A percentile compares a stretch with the other conserved stretches of the same genome.
Evolutionary conservation across 2,329 filamentous ascomycete species (phyloP).

Genomic region (Aureobasidium pullulans): DNA sequence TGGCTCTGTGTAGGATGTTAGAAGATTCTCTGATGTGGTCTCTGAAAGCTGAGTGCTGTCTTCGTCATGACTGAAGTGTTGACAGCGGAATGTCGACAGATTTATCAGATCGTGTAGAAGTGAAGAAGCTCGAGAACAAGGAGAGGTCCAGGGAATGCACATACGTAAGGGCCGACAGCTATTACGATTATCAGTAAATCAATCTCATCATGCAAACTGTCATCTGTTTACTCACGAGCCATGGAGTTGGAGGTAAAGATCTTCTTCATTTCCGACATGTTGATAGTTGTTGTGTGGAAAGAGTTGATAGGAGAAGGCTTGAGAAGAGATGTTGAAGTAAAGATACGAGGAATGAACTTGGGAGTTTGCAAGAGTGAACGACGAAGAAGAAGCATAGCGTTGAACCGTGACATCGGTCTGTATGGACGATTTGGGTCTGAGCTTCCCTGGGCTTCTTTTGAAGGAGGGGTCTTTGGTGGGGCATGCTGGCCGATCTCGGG

Average conservation of each 20-base stretch:
- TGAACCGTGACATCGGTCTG: background rate
- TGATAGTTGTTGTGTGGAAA: slow-evolving; percentile 13
- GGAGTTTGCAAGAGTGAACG: slow-evolving; percentile 1
- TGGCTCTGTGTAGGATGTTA: slow-evolving; percentile 30
- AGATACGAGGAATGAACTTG: background rate
- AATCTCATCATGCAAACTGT: background rate
- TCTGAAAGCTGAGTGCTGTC: background rate
- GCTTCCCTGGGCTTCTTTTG: background rate
- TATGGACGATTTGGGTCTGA: slow-evolving; percentile 3
- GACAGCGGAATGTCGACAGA: background rate
- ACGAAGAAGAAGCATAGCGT: slow-evolving; percentile 8
- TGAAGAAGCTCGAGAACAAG: too few species aligned
- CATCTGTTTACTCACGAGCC: slow-evolving; percentile 29
- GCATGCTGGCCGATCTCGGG: slow-evolving; percentile 10
- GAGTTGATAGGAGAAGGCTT: background rate
- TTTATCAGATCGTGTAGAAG: background rate
- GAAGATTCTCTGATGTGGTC: background rate
- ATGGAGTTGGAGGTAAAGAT: slow-evolving; percentile 34
- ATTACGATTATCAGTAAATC: slow-evolving; percentile 15
- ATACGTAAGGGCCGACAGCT: slow-evolving; percentile 38
- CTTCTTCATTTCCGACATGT: slow-evolving; percentile 38
- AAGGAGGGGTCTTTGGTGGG: slow-evolving; percentile 11
- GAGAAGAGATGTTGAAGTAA: background rate
- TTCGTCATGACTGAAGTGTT: background rate
- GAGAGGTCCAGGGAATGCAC: slow-evolving; percentile 13